A percentile compares a stretch with the other conserved stretches of the same genome.
These are phyloP conservation scores for Paragyromitra xinjiangensis DNA, from an alignment of 495 filamentous ascomycete species.

Conservation along the genomic window DNA sequence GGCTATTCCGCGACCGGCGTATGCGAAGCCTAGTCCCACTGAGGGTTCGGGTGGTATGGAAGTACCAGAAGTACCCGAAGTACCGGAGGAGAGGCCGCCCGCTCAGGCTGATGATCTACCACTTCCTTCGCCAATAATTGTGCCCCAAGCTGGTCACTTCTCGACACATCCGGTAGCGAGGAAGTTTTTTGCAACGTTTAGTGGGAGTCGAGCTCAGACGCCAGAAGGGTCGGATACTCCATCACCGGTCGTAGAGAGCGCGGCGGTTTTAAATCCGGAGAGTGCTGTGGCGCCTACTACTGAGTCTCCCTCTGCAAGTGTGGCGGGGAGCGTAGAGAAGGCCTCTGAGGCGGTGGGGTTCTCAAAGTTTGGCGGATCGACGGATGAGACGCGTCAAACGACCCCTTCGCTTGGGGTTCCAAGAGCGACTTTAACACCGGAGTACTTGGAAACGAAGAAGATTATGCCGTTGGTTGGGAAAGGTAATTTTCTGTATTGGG, in stretches of 20 bases:
- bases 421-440: slow-evolving; percentile 26
- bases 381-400: slow-evolving; percentile 11
- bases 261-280: background rate
- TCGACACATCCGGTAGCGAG: background rate
- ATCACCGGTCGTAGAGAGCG: background rate
- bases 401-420: background rate
- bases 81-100: background rate
- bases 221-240: background rate
- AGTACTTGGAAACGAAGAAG: slow-evolving; percentile 36
- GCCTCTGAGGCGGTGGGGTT: background rate
- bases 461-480: slow-evolving; percentile 36
- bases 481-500: slow-evolving; percentile 48
- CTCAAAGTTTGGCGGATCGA: background rate
- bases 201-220: too few relatives aligned
- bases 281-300: background rate
- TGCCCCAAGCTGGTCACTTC: background rate
- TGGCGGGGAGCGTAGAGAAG: background rate
- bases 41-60: background rate
- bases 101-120: background rate
- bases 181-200: background rate
- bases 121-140: background rate
- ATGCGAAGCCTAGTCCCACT: slow-evolving; percentile 14
- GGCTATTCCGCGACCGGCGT: slow-evolving; percentile 17
- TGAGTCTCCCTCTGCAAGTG: background rate
- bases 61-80: background rate